phyloP scores from a whole-genome alignment of 169 alveolate genomes.

The Cystoisospora suis region DNA sequence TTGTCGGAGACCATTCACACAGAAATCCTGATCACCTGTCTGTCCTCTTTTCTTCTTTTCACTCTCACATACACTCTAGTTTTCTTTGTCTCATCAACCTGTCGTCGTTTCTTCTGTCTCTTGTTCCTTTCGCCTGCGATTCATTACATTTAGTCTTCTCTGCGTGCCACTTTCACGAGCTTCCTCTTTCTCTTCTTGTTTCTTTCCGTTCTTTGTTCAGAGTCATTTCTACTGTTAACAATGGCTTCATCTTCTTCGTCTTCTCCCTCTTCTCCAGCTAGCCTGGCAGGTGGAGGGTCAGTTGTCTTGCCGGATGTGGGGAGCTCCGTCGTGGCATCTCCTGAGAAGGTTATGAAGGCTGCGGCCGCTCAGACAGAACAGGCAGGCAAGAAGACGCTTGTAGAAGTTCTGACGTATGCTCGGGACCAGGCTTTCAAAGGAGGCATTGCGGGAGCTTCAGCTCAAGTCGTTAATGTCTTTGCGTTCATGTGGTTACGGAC shows the following conservation, averaged over 20 bases:
- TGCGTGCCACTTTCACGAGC: no score
- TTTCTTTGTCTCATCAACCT: background rate
- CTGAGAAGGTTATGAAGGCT: background rate
- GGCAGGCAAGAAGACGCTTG: slow-evolving; percentile 10
- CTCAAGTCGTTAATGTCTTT: slow-evolving; percentile 82
- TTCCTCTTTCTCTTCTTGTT: background rate
- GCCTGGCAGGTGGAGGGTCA: no score
- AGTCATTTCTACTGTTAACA: background rate
- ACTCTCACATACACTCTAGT: background rate
- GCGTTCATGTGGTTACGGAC: slow-evolving; percentile 89
- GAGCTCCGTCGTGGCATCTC: background rate
- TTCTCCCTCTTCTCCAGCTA: background rate
- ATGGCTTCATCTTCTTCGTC: slow-evolving; percentile 2
- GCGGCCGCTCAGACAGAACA: background rate
- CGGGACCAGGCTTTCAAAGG: slow-evolving; percentile 68
- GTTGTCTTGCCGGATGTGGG: no score
- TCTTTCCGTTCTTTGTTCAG: no score
- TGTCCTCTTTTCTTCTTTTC: background rate
- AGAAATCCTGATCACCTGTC: no score
- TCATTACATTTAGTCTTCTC: no score
- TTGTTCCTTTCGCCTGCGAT: background rate
- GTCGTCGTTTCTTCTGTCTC: background rate
- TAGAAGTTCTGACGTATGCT: slow-evolving; percentile 32
- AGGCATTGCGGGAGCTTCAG: slow-evolving; percentile 83
- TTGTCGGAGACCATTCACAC: no score